These are phyloP conservation scores for Ilyonectria mors-panacis DNA, from an alignment of 2,329 filamentous ascomycete species.

Conservation along the genomic window DNA sequence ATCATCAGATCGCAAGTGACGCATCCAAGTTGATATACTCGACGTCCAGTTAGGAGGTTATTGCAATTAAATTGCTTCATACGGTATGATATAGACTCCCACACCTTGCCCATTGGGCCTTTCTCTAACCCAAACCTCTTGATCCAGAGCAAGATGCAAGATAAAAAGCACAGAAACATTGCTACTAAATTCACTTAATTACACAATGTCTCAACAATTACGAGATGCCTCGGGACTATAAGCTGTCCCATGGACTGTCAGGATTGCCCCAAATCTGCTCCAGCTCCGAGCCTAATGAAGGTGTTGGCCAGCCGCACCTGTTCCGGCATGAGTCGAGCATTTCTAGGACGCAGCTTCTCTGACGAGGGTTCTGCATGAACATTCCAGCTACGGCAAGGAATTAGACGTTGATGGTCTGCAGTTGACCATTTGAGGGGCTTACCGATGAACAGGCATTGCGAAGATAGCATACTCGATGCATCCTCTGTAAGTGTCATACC, in stretches of 20 bases:
- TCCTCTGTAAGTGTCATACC: conserved; percentile 60
- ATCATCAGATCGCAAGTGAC: background rate
- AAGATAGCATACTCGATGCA: conserved; percentile 59
- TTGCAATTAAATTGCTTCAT: too few species aligned
- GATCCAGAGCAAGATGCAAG: too few species aligned
- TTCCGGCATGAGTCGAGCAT: conserved; percentile 41
- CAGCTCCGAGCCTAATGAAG: conserved; percentile 38
- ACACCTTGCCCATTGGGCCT: too few species aligned
- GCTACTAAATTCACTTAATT: background rate
- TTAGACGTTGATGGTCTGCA: background rate
- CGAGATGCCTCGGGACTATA: conserved; percentile 5
- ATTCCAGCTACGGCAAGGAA: conserved; percentile 23
- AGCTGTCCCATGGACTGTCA: conserved; percentile 16
- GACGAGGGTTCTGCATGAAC: conserved; percentile 36
- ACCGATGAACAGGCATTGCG: conserved; percentile 57
- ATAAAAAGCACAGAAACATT: background rate
- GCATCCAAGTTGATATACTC: background rate
- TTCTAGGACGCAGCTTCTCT: conserved; percentile 36
- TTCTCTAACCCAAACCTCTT: too few species aligned
- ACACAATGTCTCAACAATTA: background rate
- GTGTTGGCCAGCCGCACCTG: conserved; percentile 44
- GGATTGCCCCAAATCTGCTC: conserved; percentile 40
- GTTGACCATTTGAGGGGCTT: background rate
- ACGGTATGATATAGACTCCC: too few species aligned
- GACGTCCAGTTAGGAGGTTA: too few species aligned